Base-by-base conservation (phyloP, 495 filamentous ascomycete genomes). In the Cercophora samala region DNA sequence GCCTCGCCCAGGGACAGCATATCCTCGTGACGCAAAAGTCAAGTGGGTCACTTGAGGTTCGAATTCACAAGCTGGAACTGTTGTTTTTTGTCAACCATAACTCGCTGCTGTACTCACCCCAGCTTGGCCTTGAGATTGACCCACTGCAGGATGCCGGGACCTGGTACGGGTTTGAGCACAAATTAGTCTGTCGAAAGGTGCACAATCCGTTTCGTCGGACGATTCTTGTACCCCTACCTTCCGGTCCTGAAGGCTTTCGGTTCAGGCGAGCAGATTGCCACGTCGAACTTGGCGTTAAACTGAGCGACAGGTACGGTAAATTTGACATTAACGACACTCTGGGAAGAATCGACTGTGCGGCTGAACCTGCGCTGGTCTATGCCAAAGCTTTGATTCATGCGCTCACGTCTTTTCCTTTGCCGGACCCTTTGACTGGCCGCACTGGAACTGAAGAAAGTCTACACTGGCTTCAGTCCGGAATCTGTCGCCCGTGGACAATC, bases 371-470 rank as follows among this genome's bases (percentile, higher is more conserved):
- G 64, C 56, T 87, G 64, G 68, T 86, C 69, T 79, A 82, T 1
- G 79, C 77, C 25, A 85, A 88, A 60, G 81, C 80, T 24, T 81
- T 85, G 46, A 78, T 85, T 23, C 86, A 90, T 66, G 88, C 87
- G 0, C 32, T 84, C 0, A 90, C 88, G 0, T 86, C 86, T 0
- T 87, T 81, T 59, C 77, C 79, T 22, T 23, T 90, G 0, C 83
- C 86, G 0, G 89, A 91, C 69, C 68, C 78, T 0, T 72, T 90
- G 1, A 89, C 87, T 0, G 72, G 76, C 0, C 76, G 77, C 19
- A 90, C 87, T 6, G 89, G 89, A 0, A 87, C 85, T 0, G 87
- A 90, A 63, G 84, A 90, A 69, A 78, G 80, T 0, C 72, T 91
- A 5, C 62, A 71, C 2, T 80, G 82, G 60, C 81, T 90, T 17